Percentiles rank a stretch among this genome's conserved stretches.
Evolutionary conservation across 345 rosid species (phyloP).

Genomic region (Raphanus raphanistrum): DNA sequence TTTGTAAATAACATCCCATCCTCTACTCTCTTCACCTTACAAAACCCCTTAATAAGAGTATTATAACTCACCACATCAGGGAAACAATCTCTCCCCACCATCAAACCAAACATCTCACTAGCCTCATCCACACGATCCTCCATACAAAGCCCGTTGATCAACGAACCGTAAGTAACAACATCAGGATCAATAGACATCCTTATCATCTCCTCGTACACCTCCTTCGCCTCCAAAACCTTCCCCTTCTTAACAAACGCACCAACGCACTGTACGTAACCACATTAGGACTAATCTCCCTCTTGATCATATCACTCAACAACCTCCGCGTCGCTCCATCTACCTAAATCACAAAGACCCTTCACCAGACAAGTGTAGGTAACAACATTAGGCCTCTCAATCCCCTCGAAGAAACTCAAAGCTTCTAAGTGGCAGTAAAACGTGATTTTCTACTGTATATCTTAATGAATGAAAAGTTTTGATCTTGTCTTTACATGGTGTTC

Average conservation of each 20-base stretch:
- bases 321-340: not conserved
- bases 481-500: too few relatives aligned
- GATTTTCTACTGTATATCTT: too few relatives aligned
- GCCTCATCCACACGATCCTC: not conserved
- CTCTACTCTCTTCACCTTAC: not conserved
- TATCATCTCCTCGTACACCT: not conserved
- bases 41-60: not conserved
- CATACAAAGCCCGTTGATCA: slow-evolving; percentile 2
- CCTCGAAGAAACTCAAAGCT: not conserved
- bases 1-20: not conserved
- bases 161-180: not conserved
- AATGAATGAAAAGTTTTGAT: too few relatives aligned
- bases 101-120: not conserved
- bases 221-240: slow-evolving; percentile 1
- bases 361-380: not conserved
- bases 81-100: not conserved
- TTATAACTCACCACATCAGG: slow-evolving; percentile 1
- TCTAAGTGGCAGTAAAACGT: too few relatives aligned
- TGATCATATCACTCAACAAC: not conserved
- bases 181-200: not conserved
- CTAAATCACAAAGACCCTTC: not conserved
- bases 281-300: not conserved
- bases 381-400: not conserved
- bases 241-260: not conserved
- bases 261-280: not conserved